Conservation (phyloP, 148 eudicot genomes). For the Pharnaceum exiguum region DNA sequence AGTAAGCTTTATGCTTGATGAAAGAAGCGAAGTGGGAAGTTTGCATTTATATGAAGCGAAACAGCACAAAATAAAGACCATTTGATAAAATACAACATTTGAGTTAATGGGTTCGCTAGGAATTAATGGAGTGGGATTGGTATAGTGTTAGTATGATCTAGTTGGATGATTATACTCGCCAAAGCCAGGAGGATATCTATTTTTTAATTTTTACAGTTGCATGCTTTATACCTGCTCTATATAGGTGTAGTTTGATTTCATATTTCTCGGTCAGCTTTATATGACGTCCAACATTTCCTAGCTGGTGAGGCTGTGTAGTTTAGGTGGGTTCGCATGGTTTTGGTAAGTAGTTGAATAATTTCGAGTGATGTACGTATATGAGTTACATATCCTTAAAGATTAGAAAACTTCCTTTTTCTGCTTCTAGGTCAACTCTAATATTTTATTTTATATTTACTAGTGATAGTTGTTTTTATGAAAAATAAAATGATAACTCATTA, state of each 20-base stretch:
- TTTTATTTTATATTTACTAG: too few species aligned
- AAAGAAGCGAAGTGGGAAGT: not conserved
- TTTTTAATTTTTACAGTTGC: not conserved
- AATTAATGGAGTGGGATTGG: slow-evolving; percentile 25
- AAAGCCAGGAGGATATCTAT: slow-evolving; percentile 1
- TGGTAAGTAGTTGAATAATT: not conserved
- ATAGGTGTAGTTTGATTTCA: not conserved
- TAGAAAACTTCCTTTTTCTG: too few species aligned
- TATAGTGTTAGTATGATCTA: slow-evolving; percentile 7
- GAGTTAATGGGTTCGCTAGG: slow-evolving; percentile 29
- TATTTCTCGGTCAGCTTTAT: too few species aligned
- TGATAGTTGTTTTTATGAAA: too few species aligned
- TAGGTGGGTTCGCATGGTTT: not conserved
- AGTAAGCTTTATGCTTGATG: slow-evolving; percentile 10
- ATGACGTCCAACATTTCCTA: too few species aligned
- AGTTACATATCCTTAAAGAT: too few species aligned
- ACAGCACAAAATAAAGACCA: not conserved
- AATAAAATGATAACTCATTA: too few species aligned
- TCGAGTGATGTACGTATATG: not conserved
- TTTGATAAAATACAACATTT: slow-evolving; percentile 4
- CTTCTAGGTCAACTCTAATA: too few species aligned
- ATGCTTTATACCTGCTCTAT: slow-evolving; percentile 20
- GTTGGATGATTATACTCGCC: not conserved
- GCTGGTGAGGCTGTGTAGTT: not conserved
- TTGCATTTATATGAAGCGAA: slow-evolving; percentile 5